phyloP scores from a whole-genome alignment of 768 basidiomycete genomes.

The Leccinellum luteum region DNA sequence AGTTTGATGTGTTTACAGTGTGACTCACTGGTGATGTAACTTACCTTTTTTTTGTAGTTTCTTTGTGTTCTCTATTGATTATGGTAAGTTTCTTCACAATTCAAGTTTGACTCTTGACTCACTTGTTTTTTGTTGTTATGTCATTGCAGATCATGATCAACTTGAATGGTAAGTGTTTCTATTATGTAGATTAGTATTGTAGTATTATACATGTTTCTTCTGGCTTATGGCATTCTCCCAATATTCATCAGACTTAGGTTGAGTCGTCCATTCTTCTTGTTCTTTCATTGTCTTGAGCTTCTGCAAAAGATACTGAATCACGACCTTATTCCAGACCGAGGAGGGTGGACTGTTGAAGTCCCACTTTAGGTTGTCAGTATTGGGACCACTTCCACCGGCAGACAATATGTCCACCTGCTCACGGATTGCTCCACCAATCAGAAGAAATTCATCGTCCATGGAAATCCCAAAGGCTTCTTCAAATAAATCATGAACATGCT shows the following conservation, averaged over 20 bases:
- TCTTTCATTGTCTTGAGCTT: neutral
- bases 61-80: too few species aligned
- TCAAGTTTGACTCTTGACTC: too few species aligned
- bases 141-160: too few species aligned
- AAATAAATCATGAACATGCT: neutral
- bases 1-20: too few species aligned
- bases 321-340: neutral
- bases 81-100: too few species aligned
- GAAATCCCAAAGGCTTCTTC: neutral
- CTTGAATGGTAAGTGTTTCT: too few species aligned
- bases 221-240: neutral
- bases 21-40: too few species aligned
- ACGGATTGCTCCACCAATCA: neutral
- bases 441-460: neutral
- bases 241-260: neutral
- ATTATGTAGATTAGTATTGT: too few species aligned
- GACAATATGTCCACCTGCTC: neutral
- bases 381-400: neutral
- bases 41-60: too few species aligned
- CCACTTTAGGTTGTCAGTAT: neutral
- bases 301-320: neutral
- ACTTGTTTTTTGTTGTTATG: too few species aligned
- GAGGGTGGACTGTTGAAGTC: neutral
- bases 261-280: neutral
- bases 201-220: too few species aligned